phyloP scores from a whole-genome alignment of 2,329 filamentous ascomycete species.

The Arthrocladium fulminans region DNA sequence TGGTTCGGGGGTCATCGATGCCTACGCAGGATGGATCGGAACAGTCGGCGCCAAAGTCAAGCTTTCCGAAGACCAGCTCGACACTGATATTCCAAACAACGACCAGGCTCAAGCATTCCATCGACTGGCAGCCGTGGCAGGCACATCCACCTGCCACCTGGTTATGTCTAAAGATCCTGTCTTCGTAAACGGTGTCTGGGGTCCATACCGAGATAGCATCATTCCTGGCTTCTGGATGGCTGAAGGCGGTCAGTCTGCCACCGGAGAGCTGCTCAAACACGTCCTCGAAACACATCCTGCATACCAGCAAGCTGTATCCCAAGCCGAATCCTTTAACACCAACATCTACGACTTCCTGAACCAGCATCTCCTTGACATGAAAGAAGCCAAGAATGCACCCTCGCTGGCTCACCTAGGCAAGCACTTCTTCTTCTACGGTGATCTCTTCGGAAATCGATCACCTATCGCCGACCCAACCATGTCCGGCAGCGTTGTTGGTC shows the following conservation, averaged over 20 bases:
- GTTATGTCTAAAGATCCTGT: conserved; percentile 90
- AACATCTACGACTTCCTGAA: conserved; percentile 97
- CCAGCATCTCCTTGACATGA: conserved; percentile 69
- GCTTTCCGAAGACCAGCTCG: conserved; percentile 58
- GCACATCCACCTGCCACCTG: conserved; percentile 93
- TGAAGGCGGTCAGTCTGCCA: conserved; percentile 92
- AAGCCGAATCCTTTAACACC: conserved; percentile 71
- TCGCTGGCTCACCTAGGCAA: conserved; percentile 76
- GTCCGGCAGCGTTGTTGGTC: conserved; percentile 78
- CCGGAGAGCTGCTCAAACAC: conserved; percentile 87
- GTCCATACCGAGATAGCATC: conserved; percentile 88
- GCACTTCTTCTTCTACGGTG: conserved; percentile 98
- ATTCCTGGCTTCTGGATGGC: conserved; percentile 93
- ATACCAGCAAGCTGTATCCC: conserved; percentile 67
- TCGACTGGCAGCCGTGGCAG: conserved; percentile 84
- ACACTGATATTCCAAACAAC: conserved; percentile 61
- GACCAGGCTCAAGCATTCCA: conserved; percentile 89
- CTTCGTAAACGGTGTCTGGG: conserved; percentile 94
- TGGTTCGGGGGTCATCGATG: conserved; percentile 93
- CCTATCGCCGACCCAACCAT: conserved; percentile 88
- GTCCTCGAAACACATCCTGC: conserved; percentile 92
- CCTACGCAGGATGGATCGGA: conserved; percentile 96
- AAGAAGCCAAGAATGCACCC: conserved; percentile 59
- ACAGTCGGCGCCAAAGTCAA: conserved; percentile 96
- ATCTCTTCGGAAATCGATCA: conserved; percentile 92